Base-by-base conservation (phyloP, 768 basidiomycete species). In the Astraeus odoratus region DNA sequence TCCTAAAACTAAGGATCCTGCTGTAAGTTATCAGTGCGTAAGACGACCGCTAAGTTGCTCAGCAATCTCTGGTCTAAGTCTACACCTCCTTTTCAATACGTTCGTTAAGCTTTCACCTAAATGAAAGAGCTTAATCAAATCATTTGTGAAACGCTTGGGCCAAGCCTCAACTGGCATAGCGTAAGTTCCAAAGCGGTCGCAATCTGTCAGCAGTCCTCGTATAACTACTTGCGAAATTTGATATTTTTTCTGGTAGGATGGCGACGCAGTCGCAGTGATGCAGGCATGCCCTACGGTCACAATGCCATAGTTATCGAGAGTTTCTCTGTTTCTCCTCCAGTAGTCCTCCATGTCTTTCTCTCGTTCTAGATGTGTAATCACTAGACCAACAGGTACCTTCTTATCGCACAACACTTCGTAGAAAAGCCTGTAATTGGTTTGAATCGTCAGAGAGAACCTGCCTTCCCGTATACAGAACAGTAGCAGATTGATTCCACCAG, bases 311-410 rank as follows among this genome's bases (percentile, higher is more conserved):
- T 12, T 12, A 10, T 13, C 12, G 10, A 31, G 12, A n/a, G 4
- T 12, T 4, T 5, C 10, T 31, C n/a, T n/a, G 30, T 31, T 31
- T 29, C 27, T 29, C 13, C 18, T 30, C 66, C 65, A 67, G 66
- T 66, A 69, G 36, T 51, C 49, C 2, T 56, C 54, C 49, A 60
- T 59, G 18, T 50, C 51, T 1, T 42, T 16, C 5, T 62, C 41
- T 22, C 39, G 51, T 36, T 57, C 56, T 1, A 57, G 53, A 31
- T 46, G 39, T 4, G 52, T 57, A 36, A 57, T 50, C 1, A 45
- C 39, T 13, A 31, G 30, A 10, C 12, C 30, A 31, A 31, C n/a
- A 13, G 27, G 27, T 13, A 29, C 27, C 27, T 49, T 44, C 19
- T 31, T 26, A 19, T 51, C 25, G 39, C 52, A 49, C n/a, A 57